Conservation (phyloP, 177 flowering plant genomes). For the Tripterygium wilfordii region DNA sequence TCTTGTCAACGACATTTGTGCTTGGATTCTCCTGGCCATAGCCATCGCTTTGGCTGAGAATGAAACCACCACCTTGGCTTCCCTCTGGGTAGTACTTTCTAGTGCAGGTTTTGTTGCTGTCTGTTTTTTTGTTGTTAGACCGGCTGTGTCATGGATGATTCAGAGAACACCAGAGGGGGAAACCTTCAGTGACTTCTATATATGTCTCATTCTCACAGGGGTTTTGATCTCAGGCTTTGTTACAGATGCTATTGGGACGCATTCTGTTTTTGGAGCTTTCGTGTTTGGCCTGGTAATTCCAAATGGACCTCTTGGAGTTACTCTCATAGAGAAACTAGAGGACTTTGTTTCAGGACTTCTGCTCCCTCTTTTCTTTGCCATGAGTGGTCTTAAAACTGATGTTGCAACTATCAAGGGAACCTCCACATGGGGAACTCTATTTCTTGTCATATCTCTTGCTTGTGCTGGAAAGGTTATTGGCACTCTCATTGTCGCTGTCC, state of each 20-base stretch:
- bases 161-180: conserved; percentile 23
- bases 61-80: conserved; percentile 9
- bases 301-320: conserved; percentile 36
- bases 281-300: conserved; percentile 31
- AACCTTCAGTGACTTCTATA: conserved; percentile 27
- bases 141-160: conserved; percentile 23
- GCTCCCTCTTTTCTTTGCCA: conserved; percentile 52
- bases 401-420: conserved; percentile 6
- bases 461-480: conserved; percentile 37
- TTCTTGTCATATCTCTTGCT: conserved; percentile 21
- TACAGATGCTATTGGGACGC: conserved; percentile 54
- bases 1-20: conserved; percentile 42
- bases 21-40: conserved; percentile 51
- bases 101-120: conserved; percentile 19
- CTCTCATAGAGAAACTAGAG: conserved; percentile 50
- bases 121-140: conserved; percentile 23
- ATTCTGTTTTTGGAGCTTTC: conserved; percentile 54
- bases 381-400: conserved; percentile 48
- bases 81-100: conserved; percentile 21
- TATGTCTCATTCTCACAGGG: conserved; percentile 51
- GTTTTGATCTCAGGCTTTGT: conserved; percentile 55
- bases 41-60: conserved; percentile 47
- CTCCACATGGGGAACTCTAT: conserved; percentile 15
- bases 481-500: conserved; percentile 25
- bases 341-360: conserved; percentile 47